Conservation (phyloP, 129 eudicot species). For the Helianthus tuberosus region DNA sequence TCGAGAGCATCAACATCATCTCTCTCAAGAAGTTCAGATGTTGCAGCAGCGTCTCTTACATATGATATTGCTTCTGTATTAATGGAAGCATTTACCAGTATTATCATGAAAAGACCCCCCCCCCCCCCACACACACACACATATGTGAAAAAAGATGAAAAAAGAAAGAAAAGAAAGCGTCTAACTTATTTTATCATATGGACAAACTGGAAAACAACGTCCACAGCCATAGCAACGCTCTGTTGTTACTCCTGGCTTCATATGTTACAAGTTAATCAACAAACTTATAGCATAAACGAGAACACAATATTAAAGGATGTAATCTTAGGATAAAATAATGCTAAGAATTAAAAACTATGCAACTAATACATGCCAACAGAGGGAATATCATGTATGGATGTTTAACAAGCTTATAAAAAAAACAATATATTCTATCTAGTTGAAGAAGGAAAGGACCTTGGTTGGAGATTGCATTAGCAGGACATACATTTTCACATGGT, state of each 20-base stretch:
- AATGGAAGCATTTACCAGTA: conserved; percentile 18
- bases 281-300: not conserved
- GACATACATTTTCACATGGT: conserved; percentile 88
- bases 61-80: conserved; percentile 59
- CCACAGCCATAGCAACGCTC: conserved; percentile 99
- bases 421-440: too few relatives aligned
- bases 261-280: conserved; percentile 17
- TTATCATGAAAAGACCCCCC: not conserved
- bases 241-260: conserved; percentile 77
- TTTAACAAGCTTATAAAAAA: not conserved
- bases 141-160: not conserved
- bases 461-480: conserved; percentile 82
- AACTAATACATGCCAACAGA: not conserved
- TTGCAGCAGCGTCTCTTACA: conserved; percentile 68
- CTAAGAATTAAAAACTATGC: not conserved
- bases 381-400: not conserved
- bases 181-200: conserved; percentile 95
- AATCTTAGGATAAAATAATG: not conserved
- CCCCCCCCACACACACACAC: too few relatives aligned
- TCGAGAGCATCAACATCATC: conserved; percentile 90
- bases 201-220: conserved; percentile 89
- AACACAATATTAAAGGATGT: not conserved
- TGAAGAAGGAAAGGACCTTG: conserved; percentile 48
- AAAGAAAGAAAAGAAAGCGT: conserved; percentile 17
- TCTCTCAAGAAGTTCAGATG: conserved; percentile 72